Conservation (phyloP, 805 yeast species). For the Alloascoidea africana region DNA sequence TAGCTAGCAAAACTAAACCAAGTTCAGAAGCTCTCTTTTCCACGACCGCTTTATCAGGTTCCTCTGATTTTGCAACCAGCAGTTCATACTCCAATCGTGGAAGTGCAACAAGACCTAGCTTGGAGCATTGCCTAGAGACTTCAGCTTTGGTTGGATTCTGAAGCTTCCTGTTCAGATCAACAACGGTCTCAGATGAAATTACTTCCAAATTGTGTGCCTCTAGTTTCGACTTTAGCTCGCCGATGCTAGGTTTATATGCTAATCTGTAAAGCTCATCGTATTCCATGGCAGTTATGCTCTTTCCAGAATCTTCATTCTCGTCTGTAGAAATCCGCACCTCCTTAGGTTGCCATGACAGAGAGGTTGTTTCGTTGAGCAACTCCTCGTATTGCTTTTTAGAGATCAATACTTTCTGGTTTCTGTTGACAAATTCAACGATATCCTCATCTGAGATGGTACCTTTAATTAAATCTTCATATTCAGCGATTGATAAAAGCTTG, state of each 20-base stretch:
- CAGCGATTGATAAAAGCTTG: no score
- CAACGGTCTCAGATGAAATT: constrained; percentile 11
- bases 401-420: no score
- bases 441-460: no score
- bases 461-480: no score
- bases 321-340: no score
- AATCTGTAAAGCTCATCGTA: neutral
- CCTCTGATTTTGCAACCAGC: neutral
- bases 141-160: constrained; percentile 7
- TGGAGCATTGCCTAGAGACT: constrained; percentile 7
- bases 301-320: no score
- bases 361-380: no score
- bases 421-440: no score
- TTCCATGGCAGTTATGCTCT: neutral
- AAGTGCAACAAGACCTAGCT: neutral
- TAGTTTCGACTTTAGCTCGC: no score
- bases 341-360: no score
- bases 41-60: neutral
- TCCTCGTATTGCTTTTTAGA: no score
- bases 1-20: neutral
- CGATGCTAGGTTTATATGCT: no score
- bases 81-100: neutral
- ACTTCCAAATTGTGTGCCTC: constrained; percentile 16
- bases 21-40: neutral
- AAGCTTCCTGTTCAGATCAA: constrained; percentile 4